Evolutionary conservation across 2,329 filamentous ascomycete species (phyloP), one percentile per base, ranked within the genome.

Genomic region (Calonectria ilicicola): DNA sequence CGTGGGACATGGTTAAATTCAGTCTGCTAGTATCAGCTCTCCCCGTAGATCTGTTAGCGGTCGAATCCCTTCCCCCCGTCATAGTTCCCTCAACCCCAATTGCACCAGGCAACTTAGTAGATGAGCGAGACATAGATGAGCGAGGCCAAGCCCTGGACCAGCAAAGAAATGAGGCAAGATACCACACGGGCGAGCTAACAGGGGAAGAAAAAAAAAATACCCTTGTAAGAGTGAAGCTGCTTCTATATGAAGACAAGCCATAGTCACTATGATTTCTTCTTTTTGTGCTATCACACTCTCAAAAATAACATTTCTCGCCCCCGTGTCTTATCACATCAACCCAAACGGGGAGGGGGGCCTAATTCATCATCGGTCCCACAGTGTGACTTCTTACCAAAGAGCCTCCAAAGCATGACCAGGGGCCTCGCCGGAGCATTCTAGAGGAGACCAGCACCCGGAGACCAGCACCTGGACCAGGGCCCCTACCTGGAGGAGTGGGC

Each of bases 291-390:
- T 65, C 72, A 74, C 76, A 74, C 56, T 74, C 73, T 78, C 68
- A 65, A 69, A n/a, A 62, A 67, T 64, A 47, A 56, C 74, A 76
- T 74, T 73, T 77, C 69, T 69, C 63, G 53, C 69, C 68, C 77
- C 72, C 67, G 69, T 67, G 70, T 73, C 74, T 79, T 79, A 79
- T 79, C 77, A 79, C 77, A 69, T 72, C 75, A 78, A 75, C 77
- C 72, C 64, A 74, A 76, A 76, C 73, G 64, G 74, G 70, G n/a
- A n/a, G 63, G 74, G 70, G 73, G 49, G 35, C 67, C 68, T 69
- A 49, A 63, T 51, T 53, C 69, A 69, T 56, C 68, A 66, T 69
- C 38, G 70, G 73, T 78, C 72, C 75, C 76, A 72, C 75, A 75
- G 46, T 47, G 63, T 63, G 53, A 71, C 47, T 64, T 64, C 69